Base-by-base conservation (phyloP, 768 basidiomycete species). In the Kondoa subrosea region DNA sequence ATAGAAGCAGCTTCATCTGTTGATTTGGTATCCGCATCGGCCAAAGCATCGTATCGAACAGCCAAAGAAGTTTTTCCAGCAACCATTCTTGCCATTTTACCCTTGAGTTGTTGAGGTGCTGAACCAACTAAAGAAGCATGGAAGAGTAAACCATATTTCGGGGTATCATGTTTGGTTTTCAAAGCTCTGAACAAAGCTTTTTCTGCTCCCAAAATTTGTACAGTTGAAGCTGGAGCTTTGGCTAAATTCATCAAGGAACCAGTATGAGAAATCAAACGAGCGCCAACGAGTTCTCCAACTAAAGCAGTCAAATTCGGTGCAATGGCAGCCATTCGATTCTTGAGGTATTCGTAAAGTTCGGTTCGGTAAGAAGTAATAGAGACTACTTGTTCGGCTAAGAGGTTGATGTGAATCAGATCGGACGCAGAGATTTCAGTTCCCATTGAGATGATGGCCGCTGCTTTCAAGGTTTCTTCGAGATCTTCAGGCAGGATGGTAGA, bases 21-120 rank as follows among this genome's bases (percentile, higher is more conserved):
- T 0, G 89, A 89, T 77, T 96, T 95, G 73, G 85, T 87, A 69
- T 96, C 89, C 8, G 85, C 81, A 70, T 95, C 91, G 56, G 92
- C 87, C 59, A 99, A 85, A 4, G 95, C 95, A 72, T 99, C 95
- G 40, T 97, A 90, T 77, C 95, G 93, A 74, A 95, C 90, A 2
- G 93, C 93, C 16, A 99, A 84, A 0, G 95, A 89, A 2, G 93
- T 86, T 81, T 99, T 99, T 61, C 95, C 97, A 62, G 95, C 92
- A 32, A 97, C 91, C 95, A 99, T 99, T 75, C 95, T 89, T 26
- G 95, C 95, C 95, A 97, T 97, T 86, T 96, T 99, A 74, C 93
- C 93, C 82, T 97, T 99, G 72, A 96, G 83, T 79, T 96, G 96
- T 68, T 90, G 90, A 56, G 93, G 90, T 60, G 93, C 92, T 81